Conservation (phyloP, 176 grass and related monocot species). For the Triticum urartu region DNA sequence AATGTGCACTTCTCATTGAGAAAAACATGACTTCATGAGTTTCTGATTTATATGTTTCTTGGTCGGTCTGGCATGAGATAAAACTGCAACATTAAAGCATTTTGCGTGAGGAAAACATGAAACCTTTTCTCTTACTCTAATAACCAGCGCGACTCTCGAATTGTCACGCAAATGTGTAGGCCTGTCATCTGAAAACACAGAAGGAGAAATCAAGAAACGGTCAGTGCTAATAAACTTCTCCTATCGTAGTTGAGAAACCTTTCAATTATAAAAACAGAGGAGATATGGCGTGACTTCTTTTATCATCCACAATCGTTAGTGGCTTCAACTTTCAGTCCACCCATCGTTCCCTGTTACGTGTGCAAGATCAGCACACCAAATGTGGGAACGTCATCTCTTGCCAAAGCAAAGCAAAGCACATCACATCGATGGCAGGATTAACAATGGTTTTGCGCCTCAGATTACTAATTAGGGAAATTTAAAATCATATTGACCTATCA, state of each 20-base stretch:
- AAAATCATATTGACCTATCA: constrained; percentile 15
- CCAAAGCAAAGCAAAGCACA: constrained; percentile 23
- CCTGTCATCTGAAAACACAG: not conserved
- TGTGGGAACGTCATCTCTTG: constrained; percentile 34
- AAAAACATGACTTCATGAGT: not conserved
- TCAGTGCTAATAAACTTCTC: not conserved
- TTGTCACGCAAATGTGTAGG: not conserved
- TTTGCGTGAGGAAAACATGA: not conserved
- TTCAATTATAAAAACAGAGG: constrained; percentile 36
- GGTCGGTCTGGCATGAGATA: not conserved
- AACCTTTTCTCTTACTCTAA: not conserved
- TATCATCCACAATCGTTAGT: constrained; percentile 45
- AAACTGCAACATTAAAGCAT: not conserved
- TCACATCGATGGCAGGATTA: not conserved
- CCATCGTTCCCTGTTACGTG: constrained; percentile 20
- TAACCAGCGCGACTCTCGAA: not conserved
- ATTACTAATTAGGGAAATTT: constrained; percentile 30
- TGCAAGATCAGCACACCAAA: constrained; percentile 31
- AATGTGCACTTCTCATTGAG: not conserved
- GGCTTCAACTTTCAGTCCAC: constrained; percentile 32
- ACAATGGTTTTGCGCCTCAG: not conserved
- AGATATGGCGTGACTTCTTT: constrained; percentile 32
- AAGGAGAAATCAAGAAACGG: not conserved
- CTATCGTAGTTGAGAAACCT: constrained; percentile 29
- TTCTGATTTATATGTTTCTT: not conserved